Evolutionary conservation across 306 rosid genomes (phyloP).

Genomic region (Delonix regia): DNA sequence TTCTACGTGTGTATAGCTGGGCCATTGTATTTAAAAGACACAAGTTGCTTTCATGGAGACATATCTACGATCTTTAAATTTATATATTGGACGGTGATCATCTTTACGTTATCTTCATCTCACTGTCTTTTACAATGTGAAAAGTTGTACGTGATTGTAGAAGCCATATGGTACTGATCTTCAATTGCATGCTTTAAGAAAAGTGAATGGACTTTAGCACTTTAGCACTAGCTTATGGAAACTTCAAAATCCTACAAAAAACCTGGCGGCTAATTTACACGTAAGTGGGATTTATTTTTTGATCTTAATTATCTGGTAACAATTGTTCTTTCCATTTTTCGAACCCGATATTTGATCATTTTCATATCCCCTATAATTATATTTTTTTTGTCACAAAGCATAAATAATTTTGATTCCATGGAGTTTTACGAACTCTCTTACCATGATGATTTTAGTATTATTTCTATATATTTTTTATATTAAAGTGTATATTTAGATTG

Average conservation of each 20-base stretch:
- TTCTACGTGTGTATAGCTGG: background rate
- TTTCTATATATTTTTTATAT: too few relatives aligned
- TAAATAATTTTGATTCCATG: too few relatives aligned
- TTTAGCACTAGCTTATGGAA: background rate
- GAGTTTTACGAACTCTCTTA: too few relatives aligned
- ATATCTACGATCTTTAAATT: too few relatives aligned
- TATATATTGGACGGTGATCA: background rate
- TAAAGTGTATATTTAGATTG: too few relatives aligned
- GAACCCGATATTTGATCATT: too few relatives aligned
- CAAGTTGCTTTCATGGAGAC: background rate
- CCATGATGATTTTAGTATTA: too few relatives aligned
- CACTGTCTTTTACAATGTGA: background rate
- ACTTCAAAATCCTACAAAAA: too few relatives aligned
- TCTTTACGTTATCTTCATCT: background rate
- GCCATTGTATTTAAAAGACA: background rate
- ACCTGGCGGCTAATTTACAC: conserved; percentile 26
- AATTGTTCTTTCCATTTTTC: too few relatives aligned
- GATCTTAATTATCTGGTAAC: too few relatives aligned
- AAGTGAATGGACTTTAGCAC: background rate
- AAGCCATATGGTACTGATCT: background rate
- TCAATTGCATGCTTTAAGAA: background rate
- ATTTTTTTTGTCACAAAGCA: too few relatives aligned
- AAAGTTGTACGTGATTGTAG: background rate
- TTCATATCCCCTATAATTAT: too few relatives aligned
- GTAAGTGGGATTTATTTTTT: background rate